phyloP scores from a whole-genome alignment of 345 rosid species.

The Brassica carinata region DNA sequence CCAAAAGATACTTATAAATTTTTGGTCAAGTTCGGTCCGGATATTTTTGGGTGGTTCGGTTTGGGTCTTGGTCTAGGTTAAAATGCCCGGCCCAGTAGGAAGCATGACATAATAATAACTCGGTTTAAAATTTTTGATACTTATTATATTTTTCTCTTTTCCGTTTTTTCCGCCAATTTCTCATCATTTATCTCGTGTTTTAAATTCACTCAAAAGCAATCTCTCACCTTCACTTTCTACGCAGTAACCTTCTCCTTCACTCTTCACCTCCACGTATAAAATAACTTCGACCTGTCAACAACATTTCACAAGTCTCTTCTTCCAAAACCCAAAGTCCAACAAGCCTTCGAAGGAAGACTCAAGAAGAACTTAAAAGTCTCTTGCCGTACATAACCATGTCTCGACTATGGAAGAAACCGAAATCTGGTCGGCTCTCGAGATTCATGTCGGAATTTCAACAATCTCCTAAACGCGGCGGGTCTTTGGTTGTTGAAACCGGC shows the following conservation, averaged over 20 bases:
- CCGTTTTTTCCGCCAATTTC: slow-evolving; percentile 5
- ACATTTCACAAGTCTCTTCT: slow-evolving; percentile 2
- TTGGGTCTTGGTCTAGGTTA: no score
- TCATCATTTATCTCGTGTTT: slow-evolving; percentile 42
- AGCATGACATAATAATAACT: not conserved
- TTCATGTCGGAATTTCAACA: slow-evolving; percentile 68
- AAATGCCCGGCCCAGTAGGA: no score
- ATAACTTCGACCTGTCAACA: slow-evolving; percentile 24
- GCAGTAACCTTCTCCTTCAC: slow-evolving; percentile 17
- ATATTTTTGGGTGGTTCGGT: no score
- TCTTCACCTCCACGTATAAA: slow-evolving; percentile 2
- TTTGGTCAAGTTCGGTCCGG: no score
- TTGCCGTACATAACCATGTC: slow-evolving; percentile 48
- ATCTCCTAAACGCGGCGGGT: slow-evolving; percentile 46
- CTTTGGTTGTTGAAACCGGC: slow-evolving; percentile 66
- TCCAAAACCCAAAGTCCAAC: slow-evolving; percentile 8
- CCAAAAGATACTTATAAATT: no score
- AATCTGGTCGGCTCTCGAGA: slow-evolving; percentile 53
- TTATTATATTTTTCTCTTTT: slow-evolving; percentile 18
- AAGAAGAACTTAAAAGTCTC: not conserved
- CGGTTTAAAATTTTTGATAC: not conserved
- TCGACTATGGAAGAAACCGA: slow-evolving; percentile 61
- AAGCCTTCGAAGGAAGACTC: not conserved
- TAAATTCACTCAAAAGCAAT: slow-evolving; percentile 4
- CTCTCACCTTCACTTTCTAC: slow-evolving; percentile 28